Conservation (phyloP, 140 eudicot species). For the Oenanthe javanica region DNA sequence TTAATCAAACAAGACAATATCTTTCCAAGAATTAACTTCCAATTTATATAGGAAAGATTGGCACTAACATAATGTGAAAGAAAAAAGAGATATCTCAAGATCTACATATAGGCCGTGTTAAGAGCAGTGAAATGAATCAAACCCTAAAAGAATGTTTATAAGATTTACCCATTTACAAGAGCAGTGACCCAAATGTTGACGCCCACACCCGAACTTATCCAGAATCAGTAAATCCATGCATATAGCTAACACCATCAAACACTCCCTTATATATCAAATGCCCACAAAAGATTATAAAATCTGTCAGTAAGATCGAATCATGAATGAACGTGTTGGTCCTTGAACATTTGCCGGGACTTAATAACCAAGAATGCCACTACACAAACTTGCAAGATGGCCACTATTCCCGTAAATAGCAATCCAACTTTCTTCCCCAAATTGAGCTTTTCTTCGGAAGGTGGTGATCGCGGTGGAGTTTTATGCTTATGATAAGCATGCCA, state of each 20-base stretch:
- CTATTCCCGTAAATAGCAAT: slow-evolving; percentile 36
- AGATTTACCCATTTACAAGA: slow-evolving; percentile 31
- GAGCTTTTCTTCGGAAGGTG: slow-evolving; percentile 13
- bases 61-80: neutral
- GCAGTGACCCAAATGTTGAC: slow-evolving; percentile 14
- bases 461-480: neutral
- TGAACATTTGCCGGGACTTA: slow-evolving; percentile 39
- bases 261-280: neutral
- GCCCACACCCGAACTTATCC: slow-evolving; percentile 16
- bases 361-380: slow-evolving; percentile 47
- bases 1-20: neutral
- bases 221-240: slow-evolving; percentile 13
- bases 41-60: neutral
- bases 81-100: slow-evolving; percentile 2
- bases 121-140: neutral
- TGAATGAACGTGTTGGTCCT: slow-evolving; percentile 17
- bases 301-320: neutral
- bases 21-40: neutral
- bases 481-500: neutral
- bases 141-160: slow-evolving; percentile 16
- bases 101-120: neutral
- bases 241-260: slow-evolving; percentile 12
- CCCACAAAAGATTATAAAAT: neutral
- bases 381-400: slow-evolving; percentile 40
- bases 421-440: slow-evolving; percentile 59